Percentiles rank a stretch among this genome's conserved stretches.
Conservation (phyloP, 441 rosid species). For the Gossypium aridum region DNA sequence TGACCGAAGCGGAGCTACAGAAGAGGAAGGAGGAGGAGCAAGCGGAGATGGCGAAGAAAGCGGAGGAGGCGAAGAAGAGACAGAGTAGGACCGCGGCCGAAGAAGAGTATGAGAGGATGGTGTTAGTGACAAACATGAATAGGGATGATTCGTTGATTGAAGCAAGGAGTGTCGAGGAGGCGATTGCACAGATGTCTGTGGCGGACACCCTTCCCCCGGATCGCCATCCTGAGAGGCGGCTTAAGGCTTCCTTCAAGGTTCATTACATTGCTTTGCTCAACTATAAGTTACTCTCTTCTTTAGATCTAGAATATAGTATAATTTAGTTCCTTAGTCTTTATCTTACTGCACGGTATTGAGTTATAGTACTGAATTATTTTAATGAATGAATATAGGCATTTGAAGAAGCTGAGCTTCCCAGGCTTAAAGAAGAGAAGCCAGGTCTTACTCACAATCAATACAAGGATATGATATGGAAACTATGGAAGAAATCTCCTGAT, state of each 20-base stretch:
- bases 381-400: slow-evolving; percentile 46
- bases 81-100: slow-evolving; percentile 68
- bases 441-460: slow-evolving; percentile 95
- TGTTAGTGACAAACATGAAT: slow-evolving; percentile 70
- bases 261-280: background rate
- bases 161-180: slow-evolving; percentile 82
- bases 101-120: slow-evolving; percentile 84
- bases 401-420: slow-evolving; percentile 93
- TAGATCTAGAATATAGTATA: background rate
- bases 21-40: slow-evolving; percentile 64
- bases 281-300: background rate
- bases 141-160: slow-evolving; percentile 80
- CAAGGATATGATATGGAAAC: slow-evolving; percentile 96
- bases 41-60: slow-evolving; percentile 53
- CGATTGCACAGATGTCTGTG: slow-evolving; percentile 64
- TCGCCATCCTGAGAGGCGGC: slow-evolving; percentile 80
- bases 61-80: slow-evolving; percentile 60
- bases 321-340: background rate
- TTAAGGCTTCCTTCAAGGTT: slow-evolving; percentile 91
- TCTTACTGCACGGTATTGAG: background rate
- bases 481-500: slow-evolving; percentile 98
- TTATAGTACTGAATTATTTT: background rate
- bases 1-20: slow-evolving; percentile 71
- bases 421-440: slow-evolving; percentile 86
- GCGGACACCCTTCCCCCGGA: slow-evolving; percentile 63